Conservation (phyloP, 202 grass and related monocot species). For the Setaria italica region DNA sequence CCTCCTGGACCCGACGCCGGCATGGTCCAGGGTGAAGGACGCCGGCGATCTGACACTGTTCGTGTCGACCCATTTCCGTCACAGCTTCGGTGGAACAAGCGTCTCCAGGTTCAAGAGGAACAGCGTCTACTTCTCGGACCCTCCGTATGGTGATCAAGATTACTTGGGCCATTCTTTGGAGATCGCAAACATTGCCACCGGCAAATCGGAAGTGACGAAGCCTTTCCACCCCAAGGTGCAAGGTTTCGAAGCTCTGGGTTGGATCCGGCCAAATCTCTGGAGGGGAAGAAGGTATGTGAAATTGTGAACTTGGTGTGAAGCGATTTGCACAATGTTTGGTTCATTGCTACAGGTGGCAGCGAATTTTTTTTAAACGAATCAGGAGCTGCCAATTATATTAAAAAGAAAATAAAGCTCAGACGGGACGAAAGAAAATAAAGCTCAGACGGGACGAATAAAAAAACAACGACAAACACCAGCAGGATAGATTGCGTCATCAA, state of each 20-base stretch:
- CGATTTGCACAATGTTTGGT: too few species aligned
- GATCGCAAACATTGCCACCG: constrained; percentile 12
- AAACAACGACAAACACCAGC: too few species aligned
- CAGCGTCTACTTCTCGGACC: background rate
- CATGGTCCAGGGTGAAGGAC: constrained; percentile 20
- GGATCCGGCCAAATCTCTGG: constrained; percentile 34
- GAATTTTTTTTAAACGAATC: too few species aligned
- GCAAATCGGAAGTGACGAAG: background rate
- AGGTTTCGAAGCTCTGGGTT: constrained; percentile 3
- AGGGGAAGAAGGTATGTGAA: background rate
- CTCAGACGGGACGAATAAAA: too few species aligned
- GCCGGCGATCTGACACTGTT: background rate
- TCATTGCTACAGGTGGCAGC: background rate
- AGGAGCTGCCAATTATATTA: too few species aligned
- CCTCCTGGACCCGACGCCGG: background rate
- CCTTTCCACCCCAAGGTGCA: background rate
- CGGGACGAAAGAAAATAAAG: too few species aligned
- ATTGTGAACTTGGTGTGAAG: background rate
- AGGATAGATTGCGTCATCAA: too few species aligned
- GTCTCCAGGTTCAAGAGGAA: constrained; percentile 1
- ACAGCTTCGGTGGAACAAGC: background rate
- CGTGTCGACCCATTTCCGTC: background rate
- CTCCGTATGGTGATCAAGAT: background rate
- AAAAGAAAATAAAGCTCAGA: too few species aligned
- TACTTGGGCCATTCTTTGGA: background rate